Conservation (phyloP, 2,329 filamentous ascomycete genomes). For the Cladorrhinum sp. region DNA sequence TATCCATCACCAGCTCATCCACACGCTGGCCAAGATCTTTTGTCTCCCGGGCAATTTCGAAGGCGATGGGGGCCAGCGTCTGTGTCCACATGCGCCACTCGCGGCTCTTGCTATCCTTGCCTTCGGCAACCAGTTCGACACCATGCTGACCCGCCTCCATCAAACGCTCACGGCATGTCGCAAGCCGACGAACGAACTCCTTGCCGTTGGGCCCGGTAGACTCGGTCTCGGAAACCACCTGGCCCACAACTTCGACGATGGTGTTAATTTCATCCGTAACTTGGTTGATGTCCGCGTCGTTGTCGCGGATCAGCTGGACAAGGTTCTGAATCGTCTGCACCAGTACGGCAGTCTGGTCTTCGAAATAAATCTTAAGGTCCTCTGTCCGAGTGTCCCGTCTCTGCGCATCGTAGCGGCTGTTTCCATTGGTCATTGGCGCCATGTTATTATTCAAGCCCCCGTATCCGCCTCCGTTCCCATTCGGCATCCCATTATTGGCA, state of each 20-base stretch:
- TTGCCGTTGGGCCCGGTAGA: conserved; percentile 48
- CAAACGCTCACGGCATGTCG: conserved; percentile 62
- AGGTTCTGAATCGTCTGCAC: conserved; percentile 81
- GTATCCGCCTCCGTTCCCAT: conserved; percentile 40
- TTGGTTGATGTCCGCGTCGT: conserved; percentile 59
- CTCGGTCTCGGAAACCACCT: conserved; percentile 66
- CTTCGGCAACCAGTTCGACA: conserved; percentile 53
- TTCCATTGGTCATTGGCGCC: conserved; percentile 38
- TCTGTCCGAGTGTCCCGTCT: conserved; percentile 43
- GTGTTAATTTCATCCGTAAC: conserved; percentile 68
- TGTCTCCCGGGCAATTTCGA: conserved; percentile 77
- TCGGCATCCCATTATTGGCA: conserved; percentile 26
- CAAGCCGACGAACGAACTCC: conserved; percentile 53
- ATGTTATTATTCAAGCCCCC: conserved; percentile 36
- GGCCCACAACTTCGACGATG: conserved; percentile 68
- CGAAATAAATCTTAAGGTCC: conserved; percentile 68
- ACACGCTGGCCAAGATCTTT: conserved; percentile 64
- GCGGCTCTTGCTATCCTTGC: conserved; percentile 48
- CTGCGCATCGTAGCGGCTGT: conserved; percentile 36
- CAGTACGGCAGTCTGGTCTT: conserved; percentile 76
- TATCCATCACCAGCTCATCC: conserved; percentile 36
- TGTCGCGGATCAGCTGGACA: conserved; percentile 63
- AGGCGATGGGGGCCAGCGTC: conserved; percentile 77
- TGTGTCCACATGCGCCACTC: conserved; percentile 65
- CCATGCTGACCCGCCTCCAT: conserved; percentile 61